A percentile compares a stretch with the other conserved stretches of the same genome.
These are phyloP conservation scores for Hortaea werneckii DNA, from an alignment of 2,329 filamentous ascomycete species.

Conservation along the genomic window DNA sequence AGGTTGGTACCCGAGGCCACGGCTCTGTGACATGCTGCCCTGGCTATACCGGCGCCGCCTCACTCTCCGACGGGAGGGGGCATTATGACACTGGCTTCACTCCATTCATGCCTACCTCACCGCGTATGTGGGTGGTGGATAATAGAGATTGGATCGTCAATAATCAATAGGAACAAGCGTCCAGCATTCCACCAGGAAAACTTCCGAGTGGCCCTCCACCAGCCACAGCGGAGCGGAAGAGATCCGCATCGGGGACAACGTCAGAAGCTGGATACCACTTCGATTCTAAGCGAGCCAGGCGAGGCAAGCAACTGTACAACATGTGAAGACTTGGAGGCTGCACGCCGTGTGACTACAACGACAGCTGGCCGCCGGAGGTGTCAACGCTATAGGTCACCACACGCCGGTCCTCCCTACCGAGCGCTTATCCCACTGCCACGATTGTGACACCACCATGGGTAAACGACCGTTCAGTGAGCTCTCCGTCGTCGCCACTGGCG, in stretches of 20 bases:
- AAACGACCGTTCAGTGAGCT: constrained; percentile 12
- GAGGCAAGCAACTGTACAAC: not conserved
- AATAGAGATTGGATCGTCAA: too few species aligned
- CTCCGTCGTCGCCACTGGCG: constrained; percentile 15
- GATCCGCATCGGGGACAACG: too few species aligned
- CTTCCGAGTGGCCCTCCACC: too few species aligned
- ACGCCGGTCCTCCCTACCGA: not conserved
- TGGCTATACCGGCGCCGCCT: not conserved
- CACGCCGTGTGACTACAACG: not conserved
- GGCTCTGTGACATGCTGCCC: not conserved
- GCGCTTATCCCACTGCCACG: too few species aligned
- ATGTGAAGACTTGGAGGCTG: not conserved
- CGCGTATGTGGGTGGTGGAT: too few species aligned
- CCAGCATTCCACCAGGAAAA: too few species aligned
- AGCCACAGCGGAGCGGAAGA: too few species aligned
- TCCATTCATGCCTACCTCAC: too few species aligned
- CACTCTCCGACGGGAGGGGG: too few species aligned
- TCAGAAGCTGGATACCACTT: too few species aligned
- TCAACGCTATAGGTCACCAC: not conserved
- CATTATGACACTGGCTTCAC: too few species aligned
- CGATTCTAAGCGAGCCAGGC: not conserved
- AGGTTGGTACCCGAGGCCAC: not conserved
- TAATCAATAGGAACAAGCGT: too few species aligned
- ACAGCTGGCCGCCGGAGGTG: not conserved
- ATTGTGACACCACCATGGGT: constrained; percentile 6